Conservation (phyloP, 1,284 basidiomycete species). For the Moesziomyces sp. region DNA sequence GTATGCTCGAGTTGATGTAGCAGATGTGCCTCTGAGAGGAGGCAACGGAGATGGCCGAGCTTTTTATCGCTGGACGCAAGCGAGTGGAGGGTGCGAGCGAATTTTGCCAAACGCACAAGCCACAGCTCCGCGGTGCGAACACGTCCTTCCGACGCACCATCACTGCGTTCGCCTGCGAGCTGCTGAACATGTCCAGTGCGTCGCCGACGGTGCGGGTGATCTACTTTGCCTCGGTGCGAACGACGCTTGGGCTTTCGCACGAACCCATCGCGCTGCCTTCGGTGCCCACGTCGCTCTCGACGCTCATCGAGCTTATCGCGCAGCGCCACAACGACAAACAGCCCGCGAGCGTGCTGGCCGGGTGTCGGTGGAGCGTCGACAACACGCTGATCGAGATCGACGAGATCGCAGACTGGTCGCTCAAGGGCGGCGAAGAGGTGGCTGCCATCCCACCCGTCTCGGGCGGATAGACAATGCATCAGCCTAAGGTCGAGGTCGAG, state of each 20-base stretch:
- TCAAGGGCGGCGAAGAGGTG: slow-evolving; percentile 80
- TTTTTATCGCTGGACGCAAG: neutral
- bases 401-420: slow-evolving; percentile 69
- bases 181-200: neutral
- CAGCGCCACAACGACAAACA: slow-evolving; percentile 4
- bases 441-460: slow-evolving; percentile 84
- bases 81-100: neutral
- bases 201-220: slow-evolving; percentile 13
- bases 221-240: slow-evolving; percentile 46
- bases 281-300: slow-evolving; percentile 71
- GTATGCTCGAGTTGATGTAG: no score
- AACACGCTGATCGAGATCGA: slow-evolving; percentile 75
- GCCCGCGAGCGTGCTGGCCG: slow-evolving; percentile 2
- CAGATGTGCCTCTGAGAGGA: neutral
- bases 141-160: neutral
- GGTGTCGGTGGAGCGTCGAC: slow-evolving; percentile 76
- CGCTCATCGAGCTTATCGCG: slow-evolving; percentile 72
- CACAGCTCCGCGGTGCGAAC: no score
- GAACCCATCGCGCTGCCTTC: slow-evolving; percentile 24
- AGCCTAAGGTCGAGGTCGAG: neutral
- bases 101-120: neutral
- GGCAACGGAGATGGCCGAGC: neutral
- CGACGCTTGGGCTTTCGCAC: slow-evolving; percentile 23
- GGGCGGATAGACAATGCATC: slow-evolving; percentile 69
- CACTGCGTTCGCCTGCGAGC: neutral